A percentile compares a stretch with the other conserved stretches of the same genome.
These are phyloP conservation scores for Przewalskia tangutica DNA, from an alignment of 257 asterid genomes.

Conservation along the genomic window DNA sequence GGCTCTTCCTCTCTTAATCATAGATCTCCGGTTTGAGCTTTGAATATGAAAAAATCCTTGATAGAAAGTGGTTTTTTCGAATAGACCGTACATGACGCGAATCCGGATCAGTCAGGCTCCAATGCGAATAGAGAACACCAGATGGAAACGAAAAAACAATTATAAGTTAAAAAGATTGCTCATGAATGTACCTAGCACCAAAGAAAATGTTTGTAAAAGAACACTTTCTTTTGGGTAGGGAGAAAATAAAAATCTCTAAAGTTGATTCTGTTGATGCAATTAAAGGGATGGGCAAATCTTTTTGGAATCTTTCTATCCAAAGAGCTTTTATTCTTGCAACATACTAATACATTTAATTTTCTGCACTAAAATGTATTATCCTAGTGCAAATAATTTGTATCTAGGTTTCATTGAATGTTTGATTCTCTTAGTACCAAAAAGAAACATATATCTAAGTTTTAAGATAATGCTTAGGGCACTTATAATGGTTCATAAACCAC, in stretches of 20 bases:
- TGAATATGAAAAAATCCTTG: too few relatives aligned
- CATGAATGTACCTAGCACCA: neutral
- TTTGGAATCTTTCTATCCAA: slow-evolving; percentile 4
- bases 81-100: too few relatives aligned
- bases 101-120: too few relatives aligned
- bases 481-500: neutral
- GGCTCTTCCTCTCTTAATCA: too few relatives aligned
- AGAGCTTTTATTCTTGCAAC: slow-evolving; percentile 1
- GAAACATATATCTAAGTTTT: neutral
- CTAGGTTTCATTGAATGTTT: neutral
- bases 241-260: neutral
- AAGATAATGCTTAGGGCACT: neutral
- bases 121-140: too few relatives aligned
- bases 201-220: neutral
- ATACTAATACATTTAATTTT: neutral
- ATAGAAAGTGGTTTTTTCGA: too few relatives aligned
- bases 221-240: neutral
- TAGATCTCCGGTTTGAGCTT: too few relatives aligned
- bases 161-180: neutral
- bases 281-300: neutral
- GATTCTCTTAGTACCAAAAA: neutral
- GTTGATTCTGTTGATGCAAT: neutral
- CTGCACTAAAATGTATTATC: neutral
- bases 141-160: too few relatives aligned
- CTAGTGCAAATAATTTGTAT: neutral